Evolutionary conservation across 176 grass and related monocot genomes (phyloP), one percentile per base, ranked within the genome.

Genomic region (Aegilops sharonensis): DNA sequence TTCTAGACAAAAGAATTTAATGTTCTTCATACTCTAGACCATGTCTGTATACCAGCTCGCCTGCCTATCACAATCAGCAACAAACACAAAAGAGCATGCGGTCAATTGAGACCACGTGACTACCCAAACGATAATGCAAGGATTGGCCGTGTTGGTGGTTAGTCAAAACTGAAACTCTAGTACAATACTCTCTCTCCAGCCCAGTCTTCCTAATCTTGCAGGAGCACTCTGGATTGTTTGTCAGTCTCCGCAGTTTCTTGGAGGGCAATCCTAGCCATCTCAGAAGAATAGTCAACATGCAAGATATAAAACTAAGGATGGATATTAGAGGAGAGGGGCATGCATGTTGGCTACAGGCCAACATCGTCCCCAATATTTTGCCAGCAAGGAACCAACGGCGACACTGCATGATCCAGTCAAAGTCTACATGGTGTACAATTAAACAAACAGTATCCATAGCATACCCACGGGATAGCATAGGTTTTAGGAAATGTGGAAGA

Each of bases 381-480:
- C 72, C 79, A 66, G 31, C 5, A 50, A n/a, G 42, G 42, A 71
- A 68, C 65, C 67, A 74, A 62, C 54, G 34, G 14, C 79, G 80
- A 21, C 57, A 79, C 1, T 36, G 80, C 20, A 60, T 75, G 24
- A 27, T 29, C 20, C 4, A 78, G 80, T 87, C 84, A 87, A 79
- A 73, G 40, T 62, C 45, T 21, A 64, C 62, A 14, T 1, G 12
- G 6, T 40, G 13, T 3, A 57, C 4, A 40, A 13, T 29, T 25
- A 64, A 25, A 10, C 11, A 24, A 75, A 77, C 21, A 63, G 11
- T 0, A 48, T 83, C 30, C 31, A 47, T 59, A n/a, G 13, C 66
- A 52, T 2, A 5, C 84, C 74, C 73, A 73, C 84, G 25, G 24
- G 79, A 87, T 36, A 73, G 13, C 65, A 42, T 77, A 86, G 29